These are phyloP conservation scores for Pouteria glomerata DNA, from an alignment of 148 eudicot genomes.

Conservation along the genomic window DNA sequence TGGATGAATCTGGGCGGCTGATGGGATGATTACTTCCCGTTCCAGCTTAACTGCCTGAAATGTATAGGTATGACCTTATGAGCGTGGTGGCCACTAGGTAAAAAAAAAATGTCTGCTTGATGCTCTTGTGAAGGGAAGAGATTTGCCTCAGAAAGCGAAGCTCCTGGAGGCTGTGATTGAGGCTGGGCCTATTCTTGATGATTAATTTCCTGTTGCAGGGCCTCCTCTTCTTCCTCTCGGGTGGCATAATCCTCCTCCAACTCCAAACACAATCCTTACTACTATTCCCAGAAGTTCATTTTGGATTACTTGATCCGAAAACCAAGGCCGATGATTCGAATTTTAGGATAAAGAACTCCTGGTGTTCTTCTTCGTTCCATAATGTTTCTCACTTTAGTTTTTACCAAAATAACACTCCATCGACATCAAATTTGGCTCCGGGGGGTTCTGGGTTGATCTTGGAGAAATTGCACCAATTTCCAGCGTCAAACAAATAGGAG, in stretches of 20 bases:
- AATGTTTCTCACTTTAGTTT: too few species aligned
- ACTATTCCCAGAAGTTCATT: not conserved
- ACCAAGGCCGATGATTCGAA: not conserved
- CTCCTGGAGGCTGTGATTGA: slow-evolving; percentile 38
- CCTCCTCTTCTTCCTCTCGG: slow-evolving; percentile 38
- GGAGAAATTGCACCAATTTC: not conserved
- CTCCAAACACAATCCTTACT: not conserved
- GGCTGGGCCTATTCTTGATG: slow-evolving; percentile 51
- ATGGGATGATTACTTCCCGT: too few species aligned
- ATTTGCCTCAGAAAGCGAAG: slow-evolving; percentile 38
- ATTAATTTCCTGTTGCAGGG: slow-evolving; percentile 44
- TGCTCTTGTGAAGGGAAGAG: slow-evolving; percentile 28
- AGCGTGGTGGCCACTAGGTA: too few species aligned
- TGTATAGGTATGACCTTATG: too few species aligned
- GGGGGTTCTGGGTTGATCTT: not conserved
- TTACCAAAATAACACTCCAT: not conserved
- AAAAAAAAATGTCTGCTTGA: too few species aligned
- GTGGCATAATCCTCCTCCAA: slow-evolving; percentile 49
- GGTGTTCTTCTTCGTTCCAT: not conserved
- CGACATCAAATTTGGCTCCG: not conserved
- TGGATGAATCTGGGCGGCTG: too few species aligned
- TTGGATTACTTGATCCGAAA: not conserved
- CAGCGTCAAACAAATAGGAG: not conserved
- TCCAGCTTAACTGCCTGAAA: too few species aligned
- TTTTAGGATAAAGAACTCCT: not conserved